Evolutionary conservation across 306 rosid species (phyloP), one percentile per base, ranked within the genome.

Genomic region (Parietaria judaica): DNA sequence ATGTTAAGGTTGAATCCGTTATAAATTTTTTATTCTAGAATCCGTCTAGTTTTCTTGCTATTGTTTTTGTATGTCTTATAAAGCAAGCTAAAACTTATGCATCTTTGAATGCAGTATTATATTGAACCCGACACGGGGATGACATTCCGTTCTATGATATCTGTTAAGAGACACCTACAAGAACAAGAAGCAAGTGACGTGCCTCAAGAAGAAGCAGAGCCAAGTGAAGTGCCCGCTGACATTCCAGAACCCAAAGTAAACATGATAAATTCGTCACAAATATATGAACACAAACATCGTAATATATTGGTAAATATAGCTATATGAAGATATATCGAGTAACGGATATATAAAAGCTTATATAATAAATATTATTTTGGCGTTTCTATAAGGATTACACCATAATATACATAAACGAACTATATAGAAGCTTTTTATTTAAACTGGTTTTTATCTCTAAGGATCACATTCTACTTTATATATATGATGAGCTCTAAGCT

Each of bases 101-200:
- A 13, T 50, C 4, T 53, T 53, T 13, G 8, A 53, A 53, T 70
- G 76, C 81, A 81, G 88, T 61, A 61, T 5, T 73, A 62, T 66
- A 75, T 61, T 38, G 78, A 81, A 67, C 72, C 81, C 43, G 76
- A 56, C 67, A 72, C 75, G 41, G 66, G 79, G 61, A 67, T 15
- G 71, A 65, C 48, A 59, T 81, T 73, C 47, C 69, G 69, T 46
- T 71, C 86, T 39, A 36, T 72, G 60, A 65, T 55, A 70, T 77
- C 76, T 56, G 72, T 71, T 59, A 77, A 77, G 67, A 66, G 74
- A 68, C 53, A 66, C 71, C 69, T 77, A 53, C 45, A 41, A 41
- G 7, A 5, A 62, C 8, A 53, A 4, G 73, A 48, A 57, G 72
- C 67, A 64, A 63, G n/a, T 14, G 8, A 58, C 54, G 13, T 58